Base-by-base conservation (phyloP, 345 rosid genomes). In the Chamaenerion angustifolium region DNA sequence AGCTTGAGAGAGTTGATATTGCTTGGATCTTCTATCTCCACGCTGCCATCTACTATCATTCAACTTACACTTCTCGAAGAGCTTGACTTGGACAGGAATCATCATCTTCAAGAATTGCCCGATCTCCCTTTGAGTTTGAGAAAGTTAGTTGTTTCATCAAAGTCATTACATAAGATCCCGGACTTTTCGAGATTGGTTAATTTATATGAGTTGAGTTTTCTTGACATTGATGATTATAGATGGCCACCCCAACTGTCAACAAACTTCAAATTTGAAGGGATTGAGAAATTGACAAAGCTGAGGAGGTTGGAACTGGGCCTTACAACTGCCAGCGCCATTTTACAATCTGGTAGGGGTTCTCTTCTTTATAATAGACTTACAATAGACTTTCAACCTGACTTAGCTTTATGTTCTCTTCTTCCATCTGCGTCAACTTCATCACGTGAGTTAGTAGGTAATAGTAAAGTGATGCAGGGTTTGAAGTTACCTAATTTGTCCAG, bases 61-160 rank as follows among this genome's bases (percentile, higher is more conserved):
- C 9, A 9, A 16, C 58, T 45, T 27, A 4, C 12, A 6, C 12
- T 14, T 43, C 50, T 55, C 16, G 23, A 55, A 45, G 3, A 14
- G 10, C 49, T 55, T 8, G 19, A 19, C 27, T 21, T 43, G 15
- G 31, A n/a, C 0, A 11, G 17, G 13, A 42, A 47, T 25, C 19
- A 21, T 54, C 17, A 43, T 46, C 48, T 54, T 43, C 40, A 43
- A 14, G 41, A 43, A 14, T 17, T 54, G 19, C 46, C 57, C 18
- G 15, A 42, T 16, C 40, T 43, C 43, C 57, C 42, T 42, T 18
- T 40, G 0, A 54, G 35, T 23, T 54, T 54, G 40, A 43, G 25
- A 0, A 1, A 0, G 2, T 21, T 54, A 5, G 2, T 12, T 21
- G 42, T 54, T 13, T 12, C 4, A 9, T 21, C 57, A 0, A 43